Evolutionary conservation across 768 basidiomycete species (phyloP), one percentile per base, ranked within the genome.

Genomic region (Suillus subaureus): DNA sequence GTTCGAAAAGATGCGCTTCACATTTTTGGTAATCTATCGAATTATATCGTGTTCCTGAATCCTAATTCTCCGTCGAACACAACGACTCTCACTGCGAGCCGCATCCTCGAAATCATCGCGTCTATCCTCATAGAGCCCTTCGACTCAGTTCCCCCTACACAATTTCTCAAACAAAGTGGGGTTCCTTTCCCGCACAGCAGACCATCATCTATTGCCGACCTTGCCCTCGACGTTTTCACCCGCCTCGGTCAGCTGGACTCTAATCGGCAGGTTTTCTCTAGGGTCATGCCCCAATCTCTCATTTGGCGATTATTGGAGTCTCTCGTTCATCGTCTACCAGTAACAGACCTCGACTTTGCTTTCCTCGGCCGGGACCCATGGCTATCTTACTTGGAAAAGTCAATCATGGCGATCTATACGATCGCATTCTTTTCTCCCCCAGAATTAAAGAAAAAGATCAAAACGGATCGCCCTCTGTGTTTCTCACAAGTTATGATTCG

Each of bases 221-320:
- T 86, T 39, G 93, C 94, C n/a, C 81, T 98, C 61, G 93, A 97
- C 66, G 87, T 89, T 3, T 92, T 96, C 71, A 89, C 91, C n/a
- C 87, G 88, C 47, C 78, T 97, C 64, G 86, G 88, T 40, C 89
- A 91, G 58, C 78, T 81, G 21, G 97, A 99, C 77, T 78, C 81
- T 39, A 97, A 95, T 73, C 89, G 97, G 31, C 86, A 88, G 68
- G 79, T 90, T 37, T 81, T 97, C 60, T 82, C 89, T 21, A 79
- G 83, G 47, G 80, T 85, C 16, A 80, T 96, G 11, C 84, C 91
- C 2, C 77, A 83, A 58, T 70, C 77, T 6, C 85, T 85, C 69
- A 74, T 95, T 43, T 86, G 87, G 80, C 72, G 75, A 55, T 75
- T 94, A 40, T 87, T 97, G 70, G 83, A 85, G 58, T 82, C 87